Conservation (phyloP, 768 basidiomycete species). For the Macrolepiota albuminosa region DNA sequence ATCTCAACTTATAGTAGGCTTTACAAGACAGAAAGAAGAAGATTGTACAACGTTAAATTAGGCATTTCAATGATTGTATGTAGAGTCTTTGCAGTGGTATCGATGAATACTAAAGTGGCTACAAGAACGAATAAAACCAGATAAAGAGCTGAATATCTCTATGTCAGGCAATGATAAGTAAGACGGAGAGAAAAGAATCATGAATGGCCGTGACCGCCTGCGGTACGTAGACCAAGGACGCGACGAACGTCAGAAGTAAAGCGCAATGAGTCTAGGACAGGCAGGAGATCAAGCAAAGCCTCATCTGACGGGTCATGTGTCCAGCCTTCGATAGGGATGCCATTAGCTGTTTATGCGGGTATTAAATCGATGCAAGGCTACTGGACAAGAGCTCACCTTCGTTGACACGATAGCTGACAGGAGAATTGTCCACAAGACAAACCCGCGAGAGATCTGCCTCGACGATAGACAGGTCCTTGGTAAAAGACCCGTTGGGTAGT, state of each 20-base stretch:
- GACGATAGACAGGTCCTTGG: constrained; percentile 85
- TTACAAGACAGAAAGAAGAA: background rate
- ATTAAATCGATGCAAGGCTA: background rate
- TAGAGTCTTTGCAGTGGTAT: constrained; percentile 28
- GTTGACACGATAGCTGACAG: constrained; percentile 86
- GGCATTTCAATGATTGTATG: constrained; percentile 15
- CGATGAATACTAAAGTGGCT: constrained; percentile 23
- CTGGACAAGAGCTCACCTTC: constrained; percentile 57
- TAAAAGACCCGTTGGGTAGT: constrained; percentile 88
- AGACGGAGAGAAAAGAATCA: constrained; percentile 16
- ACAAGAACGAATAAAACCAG: constrained; percentile 19
- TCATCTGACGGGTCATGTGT: constrained; percentile 96
- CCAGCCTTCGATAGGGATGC: constrained; percentile 99
- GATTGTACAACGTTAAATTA: constrained; percentile 26
- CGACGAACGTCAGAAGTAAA: constrained; percentile 95
- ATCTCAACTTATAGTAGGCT: background rate
- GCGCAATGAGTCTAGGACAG: constrained; percentile 91
- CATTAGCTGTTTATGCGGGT: constrained; percentile 65
- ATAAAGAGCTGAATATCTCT: constrained; percentile 22
- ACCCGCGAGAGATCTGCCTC: constrained; percentile 90
- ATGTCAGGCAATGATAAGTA: constrained; percentile 12
- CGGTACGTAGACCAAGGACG: constrained; percentile 68
- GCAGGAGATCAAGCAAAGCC: constrained; percentile 91
- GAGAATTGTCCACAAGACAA: constrained; percentile 95
- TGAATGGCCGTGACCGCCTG: constrained; percentile 31